Evolutionary conservation across 306 rosid genomes (phyloP), one percentile per base, ranked within the genome.

Genomic region (Cicer cuneatum): DNA sequence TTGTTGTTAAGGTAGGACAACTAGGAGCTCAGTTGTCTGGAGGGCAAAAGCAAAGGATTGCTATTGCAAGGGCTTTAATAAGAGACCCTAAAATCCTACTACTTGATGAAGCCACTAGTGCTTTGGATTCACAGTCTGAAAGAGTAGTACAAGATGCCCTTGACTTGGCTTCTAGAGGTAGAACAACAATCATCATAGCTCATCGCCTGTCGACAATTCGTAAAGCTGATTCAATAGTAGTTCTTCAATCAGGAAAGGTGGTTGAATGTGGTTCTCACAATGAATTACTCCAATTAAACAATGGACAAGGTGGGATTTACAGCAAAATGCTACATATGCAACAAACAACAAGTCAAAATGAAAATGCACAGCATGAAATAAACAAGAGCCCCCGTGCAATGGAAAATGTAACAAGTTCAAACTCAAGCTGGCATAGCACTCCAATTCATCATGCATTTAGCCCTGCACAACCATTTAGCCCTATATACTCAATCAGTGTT

Each of bases 41-140:
- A 81, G 89, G 98, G 45, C 92, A 93, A 81, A 93, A 89, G 81
- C 98, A 93, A 72, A 89, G 98, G 81, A 87, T 93, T 79, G 92
- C 93, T 18, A 90, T 93, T 61, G 98, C 98, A 64, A 93, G 96
- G 66, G 96, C 97, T 15, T 45, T 87, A 35, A 69, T 93, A 74
- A 72, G 97, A 75, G 86, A 93, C 62, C 96, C 96, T 1, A 89
- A 79, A 85, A 89, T 90, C 59, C 84, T 93, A 8, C 79, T 93
- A 15, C 90, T 93, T 14, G 98, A 90, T 84, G 98, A 93, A 88
- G 98, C 97, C 16, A 93, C 97, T 2, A 93, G 96, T 82, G 97
- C 97, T 67, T 82, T 90, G 76, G 98, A 93, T 86, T 85, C 93
- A 75, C 86, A 81, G 8, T 90, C 98, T 46, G 97, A 93, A 74